phyloP scores from a whole-genome alignment of 768 basidiomycete genomes.

The Pluteus cervinus region DNA sequence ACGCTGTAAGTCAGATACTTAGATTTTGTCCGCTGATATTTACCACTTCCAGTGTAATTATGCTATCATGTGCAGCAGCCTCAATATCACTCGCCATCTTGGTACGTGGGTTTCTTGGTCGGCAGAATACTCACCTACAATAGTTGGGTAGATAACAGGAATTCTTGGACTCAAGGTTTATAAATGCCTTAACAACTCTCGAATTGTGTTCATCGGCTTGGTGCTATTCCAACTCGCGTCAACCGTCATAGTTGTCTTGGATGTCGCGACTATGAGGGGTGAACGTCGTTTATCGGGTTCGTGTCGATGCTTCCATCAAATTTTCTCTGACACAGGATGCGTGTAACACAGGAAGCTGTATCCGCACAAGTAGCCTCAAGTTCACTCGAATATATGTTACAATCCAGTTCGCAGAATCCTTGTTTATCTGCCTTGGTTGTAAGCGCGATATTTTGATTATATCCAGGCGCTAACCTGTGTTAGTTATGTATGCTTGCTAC shows the following conservation, averaged over 20 bases:
- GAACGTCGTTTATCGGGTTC: slow-evolving; percentile 44
- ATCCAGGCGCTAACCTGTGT: slow-evolving; percentile 1
- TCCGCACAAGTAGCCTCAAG: slow-evolving; percentile 24
- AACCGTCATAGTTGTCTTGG: slow-evolving; percentile 33
- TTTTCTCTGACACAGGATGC: slow-evolving; percentile 2
- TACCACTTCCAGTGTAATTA: slow-evolving; percentile 24
- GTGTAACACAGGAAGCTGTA: slow-evolving; percentile 40
- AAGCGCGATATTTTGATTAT: slow-evolving; percentile 16
- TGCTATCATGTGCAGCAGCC: slow-evolving; percentile 27
- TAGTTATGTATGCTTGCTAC: slow-evolving; percentile 54
- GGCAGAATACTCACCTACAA: background rate
- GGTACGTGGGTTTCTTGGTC: background rate
- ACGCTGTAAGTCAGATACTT: slow-evolving; percentile 35
- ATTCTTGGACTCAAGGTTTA: slow-evolving; percentile 65
- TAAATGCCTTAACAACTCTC: slow-evolving; percentile 55
- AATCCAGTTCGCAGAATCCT: slow-evolving; percentile 45
- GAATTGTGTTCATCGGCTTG: slow-evolving; percentile 41
- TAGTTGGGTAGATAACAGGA: slow-evolving; percentile 42
- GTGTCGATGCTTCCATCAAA: background rate
- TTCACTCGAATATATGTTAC: slow-evolving; percentile 38
- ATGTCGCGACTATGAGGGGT: slow-evolving; percentile 31
- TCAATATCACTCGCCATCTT: slow-evolving; percentile 27
- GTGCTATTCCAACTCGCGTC: slow-evolving; percentile 36
- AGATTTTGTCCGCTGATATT: background rate
- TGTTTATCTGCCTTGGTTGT: slow-evolving; percentile 62